phyloP scores from a whole-genome alignment of 331 rosid species.

The Pyracantha coccinea region DNA sequence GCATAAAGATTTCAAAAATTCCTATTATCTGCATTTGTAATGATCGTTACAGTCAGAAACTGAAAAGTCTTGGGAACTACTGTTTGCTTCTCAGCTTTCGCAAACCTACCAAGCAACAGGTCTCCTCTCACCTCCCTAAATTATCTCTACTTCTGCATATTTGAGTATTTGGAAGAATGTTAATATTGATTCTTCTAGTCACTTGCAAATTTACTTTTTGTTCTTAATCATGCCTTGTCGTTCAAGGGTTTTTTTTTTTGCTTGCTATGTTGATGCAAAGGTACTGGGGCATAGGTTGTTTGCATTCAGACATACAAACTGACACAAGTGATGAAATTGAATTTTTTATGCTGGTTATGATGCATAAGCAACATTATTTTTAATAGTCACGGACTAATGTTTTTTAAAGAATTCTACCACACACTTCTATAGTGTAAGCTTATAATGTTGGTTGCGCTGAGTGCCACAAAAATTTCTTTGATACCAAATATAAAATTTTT shows the following conservation, averaged over 20 bases:
- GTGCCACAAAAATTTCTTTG: background rate
- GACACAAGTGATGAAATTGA: background rate
- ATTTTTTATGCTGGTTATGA: background rate
- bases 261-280: background rate
- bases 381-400: background rate
- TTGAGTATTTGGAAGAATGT: background rate
- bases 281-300: background rate
- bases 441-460: background rate
- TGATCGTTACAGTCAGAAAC: constrained; percentile 95
- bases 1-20: constrained; percentile 85
- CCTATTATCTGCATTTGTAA: constrained; percentile 97
- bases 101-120: constrained; percentile 97
- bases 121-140: background rate
- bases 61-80: constrained; percentile 90
- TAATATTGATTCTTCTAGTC: background rate
- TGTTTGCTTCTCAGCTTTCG: constrained; percentile 83
- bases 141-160: background rate
- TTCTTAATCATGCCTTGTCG: background rate
- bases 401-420: background rate
- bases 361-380: background rate
- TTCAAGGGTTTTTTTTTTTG: background rate
- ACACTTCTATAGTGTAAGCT: background rate
- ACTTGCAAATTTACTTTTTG: background rate
- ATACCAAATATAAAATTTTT: background rate
- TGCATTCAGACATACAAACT: background rate